Conservation (phyloP, 805 yeast genomes). For the Wickerhamomyces subpelliculosus region DNA sequence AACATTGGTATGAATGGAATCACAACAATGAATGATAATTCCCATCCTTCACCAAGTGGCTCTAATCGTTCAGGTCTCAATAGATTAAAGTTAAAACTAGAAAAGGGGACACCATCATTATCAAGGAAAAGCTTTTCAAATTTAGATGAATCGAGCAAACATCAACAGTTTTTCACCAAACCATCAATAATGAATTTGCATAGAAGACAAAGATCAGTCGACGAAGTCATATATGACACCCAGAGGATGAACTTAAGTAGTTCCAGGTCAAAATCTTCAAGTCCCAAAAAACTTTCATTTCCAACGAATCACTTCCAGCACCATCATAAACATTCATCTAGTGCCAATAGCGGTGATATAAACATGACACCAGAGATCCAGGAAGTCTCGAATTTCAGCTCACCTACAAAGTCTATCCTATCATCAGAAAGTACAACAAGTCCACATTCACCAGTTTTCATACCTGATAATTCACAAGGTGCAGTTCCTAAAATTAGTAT, state of each 20-base stretch:
- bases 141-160: slow-evolving; percentile 6
- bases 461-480: neutral
- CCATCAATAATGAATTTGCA: neutral
- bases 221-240: slow-evolving; percentile 1
- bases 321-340: neutral
- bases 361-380: slow-evolving; percentile 8
- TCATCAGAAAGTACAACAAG: slow-evolving; percentile 7
- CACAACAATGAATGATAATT: neutral
- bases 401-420: slow-evolving; percentile 15
- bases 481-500: slow-evolving; percentile 5
- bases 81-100: slow-evolving; percentile 6
- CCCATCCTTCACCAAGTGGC: neutral
- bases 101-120: slow-evolving; percentile 2
- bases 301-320: no score
- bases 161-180: slow-evolving; percentile 3
- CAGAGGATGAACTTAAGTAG: neutral
- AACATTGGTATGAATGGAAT: neutral
- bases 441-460: neutral
- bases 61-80: slow-evolving; percentile 1
- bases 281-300: neutral
- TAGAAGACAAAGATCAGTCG: slow-evolving; percentile 7
- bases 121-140: slow-evolving; percentile 3
- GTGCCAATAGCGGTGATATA: neutral
- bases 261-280: neutral
- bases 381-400: slow-evolving; percentile 12